phyloP scores from a whole-genome alignment of 2,329 filamentous ascomycete species.

The Epichloe brachyelytri region DNA sequence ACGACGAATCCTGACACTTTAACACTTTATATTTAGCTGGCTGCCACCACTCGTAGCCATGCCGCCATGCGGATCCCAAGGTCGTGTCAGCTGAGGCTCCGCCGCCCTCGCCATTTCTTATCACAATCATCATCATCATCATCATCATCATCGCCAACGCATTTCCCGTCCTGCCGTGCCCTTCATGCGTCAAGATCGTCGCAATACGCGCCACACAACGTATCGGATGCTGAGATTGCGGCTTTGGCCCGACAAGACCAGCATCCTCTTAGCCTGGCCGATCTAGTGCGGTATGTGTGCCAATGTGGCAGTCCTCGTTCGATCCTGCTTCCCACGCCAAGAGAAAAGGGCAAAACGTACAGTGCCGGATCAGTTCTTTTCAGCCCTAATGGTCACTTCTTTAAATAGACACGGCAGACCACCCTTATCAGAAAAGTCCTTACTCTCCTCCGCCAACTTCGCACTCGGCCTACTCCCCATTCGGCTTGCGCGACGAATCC shows the following conservation, averaged over 20 bases:
- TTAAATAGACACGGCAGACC: conserved; percentile 56
- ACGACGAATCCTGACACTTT: neutral
- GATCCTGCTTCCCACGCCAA: neutral
- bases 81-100: neutral
- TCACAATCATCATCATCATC: neutral
- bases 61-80: conserved; percentile 5
- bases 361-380: no score
- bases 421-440: conserved; percentile 64
- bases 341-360: neutral
- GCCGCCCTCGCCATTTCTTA: neutral
- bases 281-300: conserved; percentile 63
- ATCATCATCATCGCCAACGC: neutral
- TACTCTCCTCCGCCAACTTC: conserved; percentile 89
- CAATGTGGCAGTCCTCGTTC: neutral
- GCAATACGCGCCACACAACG: conserved; percentile 11
- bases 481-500: conserved; percentile 84
- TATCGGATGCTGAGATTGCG: conserved; percentile 64
- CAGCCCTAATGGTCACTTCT: neutral
- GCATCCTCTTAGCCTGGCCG: conserved; percentile 71
- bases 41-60: conserved; percentile 2
- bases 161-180: neutral
- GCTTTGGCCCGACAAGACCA: conserved; percentile 65
- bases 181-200: neutral
- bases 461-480: conserved; percentile 85
- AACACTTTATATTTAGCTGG: neutral